A percentile compares a stretch with the other conserved stretches of the same genome.
These are phyloP conservation scores for Rhizophagus sp. DNA, from an alignment of 192 early-diverging fungal genomes.

Conservation along the genomic window DNA sequence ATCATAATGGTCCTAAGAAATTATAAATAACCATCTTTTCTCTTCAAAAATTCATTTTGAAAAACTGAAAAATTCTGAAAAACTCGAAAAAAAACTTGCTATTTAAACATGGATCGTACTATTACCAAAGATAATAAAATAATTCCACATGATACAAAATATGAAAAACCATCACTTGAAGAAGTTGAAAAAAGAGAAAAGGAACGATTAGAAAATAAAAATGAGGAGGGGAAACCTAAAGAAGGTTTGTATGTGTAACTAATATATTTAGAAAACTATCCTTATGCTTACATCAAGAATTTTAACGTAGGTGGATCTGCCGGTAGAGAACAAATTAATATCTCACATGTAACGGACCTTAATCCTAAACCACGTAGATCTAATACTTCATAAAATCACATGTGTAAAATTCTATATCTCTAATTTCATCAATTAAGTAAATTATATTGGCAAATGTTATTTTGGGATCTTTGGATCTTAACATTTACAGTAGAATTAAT, in stretches of 20 bases:
- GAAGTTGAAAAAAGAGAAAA: neutral
- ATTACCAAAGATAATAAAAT: neutral
- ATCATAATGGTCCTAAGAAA: neutral
- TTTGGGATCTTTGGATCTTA: no score
- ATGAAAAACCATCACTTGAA: neutral
- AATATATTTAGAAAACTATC: neutral
- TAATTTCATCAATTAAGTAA: no score
- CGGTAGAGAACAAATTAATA: neutral
- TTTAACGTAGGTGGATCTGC: neutral
- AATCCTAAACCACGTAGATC: neutral
- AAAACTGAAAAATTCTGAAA: no score
- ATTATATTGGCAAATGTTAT: no score
- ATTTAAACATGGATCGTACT: neutral
- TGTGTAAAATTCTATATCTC: no score
- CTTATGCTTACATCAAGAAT: neutral
- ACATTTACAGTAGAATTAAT: no score
- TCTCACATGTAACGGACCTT: neutral
- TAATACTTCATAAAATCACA: neutral
- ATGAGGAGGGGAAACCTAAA: neutral
- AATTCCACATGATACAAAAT: neutral
- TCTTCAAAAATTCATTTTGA: neutral
- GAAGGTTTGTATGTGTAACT: neutral
- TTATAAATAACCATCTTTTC: neutral
- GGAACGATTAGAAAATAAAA: neutral
- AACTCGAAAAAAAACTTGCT: no score